Evolutionary conservation across 208 protist species (phyloP), one percentile per base, ranked within the genome.

Genomic region (Naegleria lovaniensis): DNA sequence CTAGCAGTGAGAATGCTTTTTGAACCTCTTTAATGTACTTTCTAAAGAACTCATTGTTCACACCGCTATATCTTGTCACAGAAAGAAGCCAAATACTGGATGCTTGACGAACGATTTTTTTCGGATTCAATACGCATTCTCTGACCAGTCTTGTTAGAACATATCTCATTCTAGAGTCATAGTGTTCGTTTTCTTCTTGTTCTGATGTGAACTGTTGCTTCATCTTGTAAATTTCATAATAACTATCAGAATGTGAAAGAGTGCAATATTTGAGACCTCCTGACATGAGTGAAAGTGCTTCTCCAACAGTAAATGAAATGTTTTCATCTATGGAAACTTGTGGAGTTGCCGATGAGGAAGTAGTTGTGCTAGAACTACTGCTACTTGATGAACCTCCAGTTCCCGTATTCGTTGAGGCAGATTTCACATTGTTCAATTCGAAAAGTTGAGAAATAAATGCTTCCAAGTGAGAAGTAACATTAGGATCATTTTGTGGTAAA

Each of bases 281-380:
- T 48, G 19, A 16, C n/a, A 88, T 25, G 19, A 33, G 33, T 16
- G 84, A 3, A 36, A 88, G 41, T n/a, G 43, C 5, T 33, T 88
- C 84, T 19, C 84, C 84, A 55, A 88, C 41, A 48, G 84, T 88
- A 58, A 88, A 88, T 38, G 16, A 38, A n/a, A 88, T 88, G 4
- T 88, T 39, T 13, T 88, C 84, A 67, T 67, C 55, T 4, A 67
- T 3, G 13, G 55, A 15, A 67, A 29, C 55, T 19, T 67, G 55
- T 67, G 55, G 55, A 1, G 55, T 29, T 29, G 55, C 19, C 11
- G 55, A 15, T 29, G 55, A 29, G 19, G 22, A 29, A 29, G 11
- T 4, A 19, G 51, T 15, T 19, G 55, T 22, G 19, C 11, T 67
- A 29, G 11, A 15, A 19, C 55, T 67, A 29, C 55, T 67, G 19